These are phyloP conservation scores for Exophiala mesophila DNA, from an alignment of 2,329 filamentous ascomycete genomes.

Conservation along the genomic window DNA sequence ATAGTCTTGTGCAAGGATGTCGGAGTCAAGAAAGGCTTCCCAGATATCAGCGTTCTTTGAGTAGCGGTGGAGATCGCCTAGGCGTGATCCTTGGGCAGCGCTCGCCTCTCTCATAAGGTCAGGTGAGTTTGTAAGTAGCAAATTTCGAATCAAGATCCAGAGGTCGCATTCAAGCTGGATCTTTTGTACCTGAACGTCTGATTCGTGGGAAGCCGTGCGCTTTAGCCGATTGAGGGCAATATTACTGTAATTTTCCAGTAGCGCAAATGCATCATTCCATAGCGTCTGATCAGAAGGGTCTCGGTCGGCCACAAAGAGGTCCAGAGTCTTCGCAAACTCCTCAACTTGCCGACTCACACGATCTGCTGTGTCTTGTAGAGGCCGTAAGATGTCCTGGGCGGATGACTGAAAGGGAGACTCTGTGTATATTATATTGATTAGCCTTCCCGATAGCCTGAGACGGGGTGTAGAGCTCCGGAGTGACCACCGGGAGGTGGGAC, in stretches of 20 bases:
- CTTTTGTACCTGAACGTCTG: conserved; percentile 48
- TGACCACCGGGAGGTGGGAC: no score
- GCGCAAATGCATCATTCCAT: conserved; percentile 61
- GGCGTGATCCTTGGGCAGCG: conserved; percentile 36
- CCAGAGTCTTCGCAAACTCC: conserved; percentile 75
- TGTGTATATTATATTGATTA: conserved; percentile 23
- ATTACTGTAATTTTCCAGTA: conserved; percentile 61
- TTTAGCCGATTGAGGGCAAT: conserved; percentile 46
- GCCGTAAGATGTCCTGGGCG: conserved; percentile 51
- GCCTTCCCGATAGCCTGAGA: conserved; percentile 27
- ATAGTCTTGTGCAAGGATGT: conserved; percentile 71
- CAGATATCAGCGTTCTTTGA: conserved; percentile 60
- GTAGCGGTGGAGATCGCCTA: conserved; percentile 49
- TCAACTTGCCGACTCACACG: conserved; percentile 77
- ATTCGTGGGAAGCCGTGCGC: conserved; percentile 23
- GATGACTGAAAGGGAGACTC: conserved; percentile 20
- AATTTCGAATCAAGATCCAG: conserved; percentile 62
- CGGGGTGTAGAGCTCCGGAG: no score
- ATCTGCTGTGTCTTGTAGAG: conserved; percentile 61
- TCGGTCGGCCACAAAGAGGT: conserved; percentile 57
- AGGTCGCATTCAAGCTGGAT: conserved; percentile 83
- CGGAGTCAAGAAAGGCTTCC: conserved; percentile 68
- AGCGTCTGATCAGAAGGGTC: conserved; percentile 34
- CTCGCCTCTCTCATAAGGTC: conserved; percentile 37
- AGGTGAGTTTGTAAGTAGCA: conserved; percentile 66